Conservation (phyloP, 805 yeast genomes). For the Diddensiella caesifluorescens region DNA sequence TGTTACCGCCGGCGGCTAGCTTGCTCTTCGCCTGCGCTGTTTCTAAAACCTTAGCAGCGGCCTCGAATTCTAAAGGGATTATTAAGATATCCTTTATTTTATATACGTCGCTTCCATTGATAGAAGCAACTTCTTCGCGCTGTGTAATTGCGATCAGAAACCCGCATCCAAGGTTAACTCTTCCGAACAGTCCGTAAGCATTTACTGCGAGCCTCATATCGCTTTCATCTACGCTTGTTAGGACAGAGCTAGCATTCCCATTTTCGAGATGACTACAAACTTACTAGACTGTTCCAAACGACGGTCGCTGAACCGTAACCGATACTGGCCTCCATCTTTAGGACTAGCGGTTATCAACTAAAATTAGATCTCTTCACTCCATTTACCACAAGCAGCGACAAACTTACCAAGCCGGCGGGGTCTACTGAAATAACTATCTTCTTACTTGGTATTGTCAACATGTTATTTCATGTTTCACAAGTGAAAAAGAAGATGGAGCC, state of each 20-base stretch:
- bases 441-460: not conserved
- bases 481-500: no score
- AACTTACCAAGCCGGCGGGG: no score
- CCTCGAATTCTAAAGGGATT: conserved; percentile 19
- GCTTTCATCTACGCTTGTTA: not conserved
- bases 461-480: no score
- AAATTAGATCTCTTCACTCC: no score
- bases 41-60: conserved; percentile 4
- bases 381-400: no score
- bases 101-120: conserved; percentile 15
- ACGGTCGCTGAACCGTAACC: conserved; percentile 9
- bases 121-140: conserved; percentile 12
- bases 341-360: conserved; percentile 3
- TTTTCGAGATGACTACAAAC: not conserved
- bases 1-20: not conserved
- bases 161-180: conserved; percentile 18
- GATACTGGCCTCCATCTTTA: not conserved
- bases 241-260: not conserved
- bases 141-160: conserved; percentile 20
- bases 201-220: not conserved
- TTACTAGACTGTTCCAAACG: conserved; percentile 4
- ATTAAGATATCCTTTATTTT: conserved; percentile 12
- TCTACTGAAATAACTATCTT: conserved; percentile 1
- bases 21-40: not conserved
- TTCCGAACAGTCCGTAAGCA: conserved; percentile 19